phyloP scores from a whole-genome alignment of 2,329 filamentous ascomycete species.

The Xylariaceae sp. region DNA sequence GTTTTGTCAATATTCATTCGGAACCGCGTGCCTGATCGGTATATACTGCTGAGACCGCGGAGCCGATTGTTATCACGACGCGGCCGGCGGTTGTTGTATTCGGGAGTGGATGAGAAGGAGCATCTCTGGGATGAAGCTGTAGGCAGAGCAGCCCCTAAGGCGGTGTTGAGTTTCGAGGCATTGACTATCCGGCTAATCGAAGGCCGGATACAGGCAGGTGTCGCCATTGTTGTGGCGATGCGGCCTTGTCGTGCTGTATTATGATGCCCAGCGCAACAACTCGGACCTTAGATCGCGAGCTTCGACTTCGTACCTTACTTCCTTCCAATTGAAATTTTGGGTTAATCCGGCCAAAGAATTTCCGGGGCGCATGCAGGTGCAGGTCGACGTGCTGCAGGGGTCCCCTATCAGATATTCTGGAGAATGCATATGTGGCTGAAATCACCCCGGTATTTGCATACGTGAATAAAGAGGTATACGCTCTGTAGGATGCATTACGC shows the following conservation, averaged over 20 bases:
- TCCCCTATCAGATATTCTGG: no score
- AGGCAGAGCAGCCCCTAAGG: constrained; percentile 25
- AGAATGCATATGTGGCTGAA: no score
- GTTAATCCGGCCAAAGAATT: constrained; percentile 33
- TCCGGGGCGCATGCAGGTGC: constrained; percentile 11
- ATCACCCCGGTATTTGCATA: no score
- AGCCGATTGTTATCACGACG: constrained; percentile 77
- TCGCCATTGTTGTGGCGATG: constrained; percentile 40
- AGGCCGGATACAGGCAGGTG: constrained; percentile 39
- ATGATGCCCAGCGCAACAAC: constrained; percentile 16
- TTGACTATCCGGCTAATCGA: constrained; percentile 41
- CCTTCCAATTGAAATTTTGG: constrained; percentile 38
- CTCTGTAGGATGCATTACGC: no score
- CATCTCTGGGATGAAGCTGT: constrained; percentile 31
- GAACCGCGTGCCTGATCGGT: constrained; percentile 76
- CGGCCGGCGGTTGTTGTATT: constrained; percentile 41
- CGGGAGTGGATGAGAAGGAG: constrained; percentile 43
- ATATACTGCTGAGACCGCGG: constrained; percentile 82
- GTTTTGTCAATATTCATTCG: constrained; percentile 76
- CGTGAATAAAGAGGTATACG: no score
- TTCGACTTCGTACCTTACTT: constrained; percentile 11
- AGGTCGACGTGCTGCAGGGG: no score
- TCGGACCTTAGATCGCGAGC: constrained; percentile 7
- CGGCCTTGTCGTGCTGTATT: constrained; percentile 12
- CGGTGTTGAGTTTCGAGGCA: constrained; percentile 24